Evolutionary conservation across 2,329 filamentous ascomycete genomes (phyloP), one percentile per base, ranked within the genome.

Genomic region (Volutella citrinella): DNA sequence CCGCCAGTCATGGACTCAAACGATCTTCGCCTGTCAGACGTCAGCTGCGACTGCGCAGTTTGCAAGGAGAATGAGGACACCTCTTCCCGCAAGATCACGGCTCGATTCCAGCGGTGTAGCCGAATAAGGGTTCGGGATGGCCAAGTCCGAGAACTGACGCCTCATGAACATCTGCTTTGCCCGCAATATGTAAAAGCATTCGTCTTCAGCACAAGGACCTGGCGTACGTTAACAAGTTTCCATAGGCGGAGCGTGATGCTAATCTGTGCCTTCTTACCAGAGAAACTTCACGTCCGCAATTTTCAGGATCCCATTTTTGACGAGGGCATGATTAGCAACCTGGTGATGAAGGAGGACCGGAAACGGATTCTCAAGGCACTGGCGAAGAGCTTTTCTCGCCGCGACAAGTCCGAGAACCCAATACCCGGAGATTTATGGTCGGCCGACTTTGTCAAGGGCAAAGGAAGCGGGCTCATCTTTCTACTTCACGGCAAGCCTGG

Each of bases 281-380:
- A 58, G 24, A 8, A 5, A 0, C 31, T 60, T 9, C 42, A 56
- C 13, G 40, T 57, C 3, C 23, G 37, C n/a, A 27, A 43, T 6
- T 46, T 60, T 12, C 21, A 14, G 2, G 42, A 52, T 8, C 53
- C 57, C 1, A 31, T 34, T 2, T 57, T 56, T 34, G 42, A 60
- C 2, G 36, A 49, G n/a, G 26, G 36, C 8, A 46, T 61, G 43
- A 54, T 63, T 10, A 35, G 55, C 5, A 36, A 42, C 3, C 35
- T 61, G 0, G 57, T 59, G 9, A 61, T 63, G 55, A 45, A 55
- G 2, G 17, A 34, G 1, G 7, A n/a, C 7, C 22, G 19, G 5
- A 34, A 32, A 10, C 16, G 19, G 11, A 15, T 31, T 4, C 19
- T 36, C 20, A 40, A 29, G 19, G 30, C 27, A 10, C 25, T 40